A percentile compares a stretch with the other conserved stretches of the same genome.
These are phyloP conservation scores for sorghum (Sorghum bicolor) DNA, from an alignment of 176 grass and related monocot species.

Conservation along the genomic window DNA sequence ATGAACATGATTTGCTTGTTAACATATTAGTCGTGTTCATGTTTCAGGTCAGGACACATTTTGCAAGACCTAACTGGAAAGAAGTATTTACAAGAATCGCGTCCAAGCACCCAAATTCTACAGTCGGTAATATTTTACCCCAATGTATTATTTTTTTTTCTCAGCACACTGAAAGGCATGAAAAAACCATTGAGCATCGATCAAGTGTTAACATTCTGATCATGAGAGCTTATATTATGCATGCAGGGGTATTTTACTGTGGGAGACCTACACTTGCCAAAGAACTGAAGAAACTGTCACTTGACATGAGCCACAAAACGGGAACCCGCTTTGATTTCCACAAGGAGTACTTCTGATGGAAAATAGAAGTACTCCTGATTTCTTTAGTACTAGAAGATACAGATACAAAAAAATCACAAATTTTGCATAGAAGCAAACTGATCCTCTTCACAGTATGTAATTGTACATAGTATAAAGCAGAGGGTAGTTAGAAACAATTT, in stretches of 20 bases:
- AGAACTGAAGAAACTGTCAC: slow-evolving; percentile 62
- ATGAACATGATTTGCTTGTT: not conserved
- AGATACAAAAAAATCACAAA: slow-evolving; percentile 2
- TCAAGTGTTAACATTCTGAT: not conserved
- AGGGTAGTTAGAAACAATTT: slow-evolving; percentile 35
- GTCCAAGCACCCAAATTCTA: slow-evolving; percentile 61
- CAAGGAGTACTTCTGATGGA: slow-evolving; percentile 67
- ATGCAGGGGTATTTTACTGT: slow-evolving; percentile 74
- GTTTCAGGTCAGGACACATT: slow-evolving; percentile 77
- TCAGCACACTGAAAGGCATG: not conserved
- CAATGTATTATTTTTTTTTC: not conserved
- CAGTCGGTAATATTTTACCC: slow-evolving; percentile 56
- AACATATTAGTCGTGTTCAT: not conserved
- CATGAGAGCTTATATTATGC: slow-evolving; percentile 16
- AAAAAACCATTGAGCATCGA: not conserved
- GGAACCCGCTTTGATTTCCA: slow-evolving; percentile 68
- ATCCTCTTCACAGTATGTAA: slow-evolving; percentile 44
- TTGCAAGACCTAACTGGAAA: slow-evolving; percentile 87
- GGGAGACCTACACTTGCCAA: slow-evolving; percentile 62
- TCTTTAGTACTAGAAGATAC: slow-evolving; percentile 17
- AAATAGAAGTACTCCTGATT: not conserved
- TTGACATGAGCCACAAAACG: slow-evolving; percentile 62
- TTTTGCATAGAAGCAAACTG: slow-evolving; percentile 40
- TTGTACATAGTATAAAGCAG: slow-evolving; percentile 59
- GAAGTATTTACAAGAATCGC: slow-evolving; percentile 66